Evolutionary conservation across 768 basidiomycete species (phyloP).

Genomic region (Pholiota molesta): DNA sequence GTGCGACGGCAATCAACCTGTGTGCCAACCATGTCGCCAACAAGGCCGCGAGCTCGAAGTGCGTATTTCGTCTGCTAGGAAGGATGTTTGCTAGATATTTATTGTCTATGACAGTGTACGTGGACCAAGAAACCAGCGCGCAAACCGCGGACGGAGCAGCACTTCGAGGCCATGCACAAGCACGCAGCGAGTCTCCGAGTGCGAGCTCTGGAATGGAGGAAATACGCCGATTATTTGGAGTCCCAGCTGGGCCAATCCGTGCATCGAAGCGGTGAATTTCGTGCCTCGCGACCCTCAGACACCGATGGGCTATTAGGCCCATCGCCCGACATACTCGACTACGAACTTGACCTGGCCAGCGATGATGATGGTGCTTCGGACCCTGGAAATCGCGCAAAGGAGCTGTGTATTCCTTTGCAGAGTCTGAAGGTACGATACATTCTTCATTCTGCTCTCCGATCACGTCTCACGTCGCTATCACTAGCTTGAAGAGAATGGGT

Average conservation of each 20-base stretch:
- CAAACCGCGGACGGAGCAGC: slow-evolving; percentile 46
- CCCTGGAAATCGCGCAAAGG: slow-evolving; percentile 32
- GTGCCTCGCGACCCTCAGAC: slow-evolving; percentile 24
- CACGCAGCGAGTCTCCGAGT: slow-evolving; percentile 40
- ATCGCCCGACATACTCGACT: slow-evolving; percentile 15
- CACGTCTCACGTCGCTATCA: not conserved
- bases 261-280: slow-evolving; percentile 20
- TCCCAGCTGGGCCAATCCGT: slow-evolving; percentile 41
- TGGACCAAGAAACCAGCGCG: slow-evolving; percentile 46
- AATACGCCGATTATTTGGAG: slow-evolving; percentile 44
- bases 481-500: slow-evolving; percentile 43
- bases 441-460: not conserved
- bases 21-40: slow-evolving; percentile 41
- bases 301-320: slow-evolving; percentile 20
- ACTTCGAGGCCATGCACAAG: slow-evolving; percentile 48
- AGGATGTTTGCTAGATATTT: not conserved
- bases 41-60: slow-evolving; percentile 45
- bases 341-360: slow-evolving; percentile 26
- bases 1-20: slow-evolving; percentile 48
- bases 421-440: slow-evolving; percentile 36
- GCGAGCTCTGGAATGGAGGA: slow-evolving; percentile 37
- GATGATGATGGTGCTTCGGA: slow-evolving; percentile 25
- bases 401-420: slow-evolving; percentile 41
- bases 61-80: slow-evolving; percentile 10
- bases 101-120: slow-evolving; percentile 36